Conservation (phyloP, 1,284 basidiomycete genomes). For the Boletus sp. region DNA sequence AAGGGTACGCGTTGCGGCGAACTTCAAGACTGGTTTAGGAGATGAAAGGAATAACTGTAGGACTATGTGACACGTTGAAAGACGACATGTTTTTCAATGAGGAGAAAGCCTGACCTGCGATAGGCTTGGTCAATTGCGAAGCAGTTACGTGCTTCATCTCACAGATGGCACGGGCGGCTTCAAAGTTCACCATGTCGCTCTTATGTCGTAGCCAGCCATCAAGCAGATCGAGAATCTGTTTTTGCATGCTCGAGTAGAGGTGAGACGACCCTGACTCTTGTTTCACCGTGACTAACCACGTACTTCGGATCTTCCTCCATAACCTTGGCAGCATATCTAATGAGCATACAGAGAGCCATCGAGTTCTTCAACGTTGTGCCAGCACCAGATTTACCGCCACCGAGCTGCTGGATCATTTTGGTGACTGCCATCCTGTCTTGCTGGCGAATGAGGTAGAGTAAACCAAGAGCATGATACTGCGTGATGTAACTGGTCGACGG, state of each 20-base stretch:
- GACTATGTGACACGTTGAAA: slow-evolving; percentile 49
- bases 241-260: slow-evolving; percentile 67
- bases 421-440: slow-evolving; percentile 99
- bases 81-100: slow-evolving; percentile 11
- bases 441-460: slow-evolving; percentile 94
- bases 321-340: slow-evolving; percentile 96
- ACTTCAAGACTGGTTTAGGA: slow-evolving; percentile 93
- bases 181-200: slow-evolving; percentile 99
- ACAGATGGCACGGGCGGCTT: slow-evolving; percentile 96
- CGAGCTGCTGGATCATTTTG: slow-evolving; percentile 98
- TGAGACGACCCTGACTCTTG: slow-evolving; percentile 1
- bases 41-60: slow-evolving; percentile 94
- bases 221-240: slow-evolving; percentile 91
- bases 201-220: slow-evolving; percentile 98
- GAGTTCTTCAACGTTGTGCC: slow-evolving; percentile 90
- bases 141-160: slow-evolving; percentile 88
- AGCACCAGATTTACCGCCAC: slow-evolving; percentile 84
- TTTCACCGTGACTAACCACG: slow-evolving; percentile 37
- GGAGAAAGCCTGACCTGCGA: slow-evolving; percentile 70
- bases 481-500: slow-evolving; percentile 90
- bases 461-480: slow-evolving; percentile 96
- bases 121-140: slow-evolving; percentile 83
- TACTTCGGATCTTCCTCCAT: slow-evolving; percentile 99
- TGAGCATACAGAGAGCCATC: slow-evolving; percentile 99
- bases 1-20: slow-evolving; percentile 96